These are phyloP conservation scores for Coemansia javaensis DNA, from an alignment of 192 early-diverging fungal genomes.

Conservation along the genomic window DNA sequence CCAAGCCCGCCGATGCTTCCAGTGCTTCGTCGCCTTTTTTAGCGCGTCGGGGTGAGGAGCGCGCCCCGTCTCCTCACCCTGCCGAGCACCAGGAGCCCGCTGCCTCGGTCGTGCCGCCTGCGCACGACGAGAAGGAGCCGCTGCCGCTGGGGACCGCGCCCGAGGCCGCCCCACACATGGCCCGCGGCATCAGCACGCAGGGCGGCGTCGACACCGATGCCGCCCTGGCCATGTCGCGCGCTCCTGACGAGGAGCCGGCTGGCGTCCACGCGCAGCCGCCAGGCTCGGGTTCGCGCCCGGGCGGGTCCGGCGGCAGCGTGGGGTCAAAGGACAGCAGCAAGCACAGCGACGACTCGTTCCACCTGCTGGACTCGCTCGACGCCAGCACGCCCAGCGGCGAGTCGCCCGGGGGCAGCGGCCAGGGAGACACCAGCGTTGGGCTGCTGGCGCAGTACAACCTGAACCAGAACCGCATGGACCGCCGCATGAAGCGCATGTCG, in stretches of 20 bases:
- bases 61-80: slow-evolving; percentile 30
- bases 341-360: slow-evolving; percentile 35
- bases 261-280: neutral
- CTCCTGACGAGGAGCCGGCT: neutral
- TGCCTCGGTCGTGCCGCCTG: neutral
- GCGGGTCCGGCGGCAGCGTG: slow-evolving; percentile 22
- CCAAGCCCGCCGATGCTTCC: no score
- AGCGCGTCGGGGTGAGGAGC: slow-evolving; percentile 40
- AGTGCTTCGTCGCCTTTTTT: slow-evolving; percentile 33
- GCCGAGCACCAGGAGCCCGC: neutral
- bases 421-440: slow-evolving; percentile 32
- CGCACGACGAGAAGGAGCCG: no score
- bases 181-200: slow-evolving; percentile 4
- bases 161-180: no score
- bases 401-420: slow-evolving; percentile 32
- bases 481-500: slow-evolving; percentile 10
- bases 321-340: slow-evolving; percentile 20
- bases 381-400: slow-evolving; percentile 37
- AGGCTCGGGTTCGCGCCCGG: neutral
- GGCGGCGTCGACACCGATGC: slow-evolving; percentile 3
- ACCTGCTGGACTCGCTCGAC: slow-evolving; percentile 41
- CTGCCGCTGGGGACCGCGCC: no score
- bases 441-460: slow-evolving; percentile 41
- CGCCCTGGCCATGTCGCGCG: slow-evolving; percentile 2
- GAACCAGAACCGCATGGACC: slow-evolving; percentile 22